Base-by-base conservation (phyloP, 306 rosid species). In the Quercus engelmannii region DNA sequence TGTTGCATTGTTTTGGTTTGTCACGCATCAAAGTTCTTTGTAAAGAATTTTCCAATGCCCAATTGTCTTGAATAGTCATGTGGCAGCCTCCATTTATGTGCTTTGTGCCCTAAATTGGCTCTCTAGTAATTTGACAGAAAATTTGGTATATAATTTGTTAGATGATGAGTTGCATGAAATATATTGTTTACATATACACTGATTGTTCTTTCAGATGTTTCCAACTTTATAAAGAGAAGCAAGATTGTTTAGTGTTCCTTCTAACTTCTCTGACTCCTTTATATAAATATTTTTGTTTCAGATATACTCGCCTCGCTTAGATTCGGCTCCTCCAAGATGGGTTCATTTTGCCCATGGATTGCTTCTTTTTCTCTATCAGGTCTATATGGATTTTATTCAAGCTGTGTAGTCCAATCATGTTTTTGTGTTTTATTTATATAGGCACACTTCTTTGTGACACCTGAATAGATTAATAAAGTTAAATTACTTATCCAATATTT, bases 291-390 rank as follows among this genome's bases (percentile, higher is more conserved):
- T 51, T 58, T 17, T 79, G 28, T 64, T 89, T 67, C 90, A 96
- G 98, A 87, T 93, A 41, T 91, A 90, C 87, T 91, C 99, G 73
- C 98, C 96, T 80, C 89, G 72, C 13, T 77, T 93, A 87, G 98
- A 93, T 87, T 56, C 98, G 10, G 84, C 97, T 90, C 98, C 98
- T 71, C 99, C 99, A 38, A 90, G 97, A 89, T 96, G 99, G 98
- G 96, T 93, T 83, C 85, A 91, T 88, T 82, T 96, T 73, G 89
- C 96, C 9, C 99, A 96, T 83, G 99, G 97, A 15, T 81, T 96
- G 72, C 96, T 96, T 74, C 92, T 96, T 73, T 96, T 96, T 87
- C 77, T 96, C 74, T 96, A 96, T 83, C 99, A 96, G 98, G 98
- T 96, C 73, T 81, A 79, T 63, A 69, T 26, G 54, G 78, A 19